Evolutionary conservation across 2,329 filamentous ascomycete genomes (phyloP), one percentile per base, ranked within the genome.

Genomic region (Nemania sp.): DNA sequence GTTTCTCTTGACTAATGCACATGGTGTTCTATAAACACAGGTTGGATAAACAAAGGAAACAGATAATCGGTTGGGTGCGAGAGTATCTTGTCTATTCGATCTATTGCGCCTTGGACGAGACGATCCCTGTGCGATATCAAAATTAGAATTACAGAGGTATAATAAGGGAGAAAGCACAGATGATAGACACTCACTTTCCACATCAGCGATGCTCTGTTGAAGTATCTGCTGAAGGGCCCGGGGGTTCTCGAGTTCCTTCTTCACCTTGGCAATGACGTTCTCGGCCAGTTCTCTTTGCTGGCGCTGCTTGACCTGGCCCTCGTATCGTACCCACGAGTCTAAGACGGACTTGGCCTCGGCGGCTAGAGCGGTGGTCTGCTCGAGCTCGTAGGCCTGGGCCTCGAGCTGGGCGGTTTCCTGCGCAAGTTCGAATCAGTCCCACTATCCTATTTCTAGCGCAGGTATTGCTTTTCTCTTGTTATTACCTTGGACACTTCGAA

Each of bases 271-370:
- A 70, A 99, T 97, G 76, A 99, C 82, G 75, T 80, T 85, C 73
- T 96, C 86, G 62, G 94, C 91, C 64, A 99, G 86, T 83, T 99
- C 94, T 77, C 83, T 88, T 84, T 99, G 94, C 82, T 99, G 91
- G 75, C 94, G 89, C 81, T 93, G 89, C 89, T 97, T 99, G 72
- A 99, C 92, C 82, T 97, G 94, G 68, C 89, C 81, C 82, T 99
- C 94, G 77, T 99, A 99, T 74, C 94, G 89, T 63, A 97, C 92
- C 95, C 94, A 99, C 54, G 91, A 97, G 75, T 99, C 94, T 63
- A 99, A 86, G 56, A 97, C 94, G 59, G 83, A 71, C 88, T 97
- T 99, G 71, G 93, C 93, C 83, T 99, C 94, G 62, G 85, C 80
- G 55, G 91, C 91, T 64, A 99, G 82, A 67, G 91, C 89, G 59